Conservation (phyloP, 441 rosid genomes). For the Erodium chrysanthum region DNA sequence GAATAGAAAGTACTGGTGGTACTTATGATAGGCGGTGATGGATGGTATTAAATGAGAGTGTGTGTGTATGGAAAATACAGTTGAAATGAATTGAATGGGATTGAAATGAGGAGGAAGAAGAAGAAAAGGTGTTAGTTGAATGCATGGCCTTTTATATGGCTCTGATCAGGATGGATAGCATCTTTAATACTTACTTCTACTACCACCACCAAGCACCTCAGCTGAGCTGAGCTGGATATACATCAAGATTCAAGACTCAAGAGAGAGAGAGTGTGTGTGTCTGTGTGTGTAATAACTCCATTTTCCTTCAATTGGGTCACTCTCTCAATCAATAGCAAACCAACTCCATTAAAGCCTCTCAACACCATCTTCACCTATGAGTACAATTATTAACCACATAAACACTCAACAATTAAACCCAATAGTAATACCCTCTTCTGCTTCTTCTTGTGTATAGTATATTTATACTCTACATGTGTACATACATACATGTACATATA, state of each 20-base stretch:
- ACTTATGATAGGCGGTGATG: background rate
- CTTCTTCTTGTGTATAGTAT: background rate
- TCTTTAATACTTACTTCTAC: background rate
- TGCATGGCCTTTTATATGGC: background rate
- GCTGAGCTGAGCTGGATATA: no score
- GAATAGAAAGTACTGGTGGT: background rate
- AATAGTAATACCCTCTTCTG: background rate
- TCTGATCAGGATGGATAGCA: background rate
- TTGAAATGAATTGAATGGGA: background rate
- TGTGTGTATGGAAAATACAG: background rate
- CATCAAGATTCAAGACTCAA: no score
- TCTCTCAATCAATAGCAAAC: conserved; percentile 5
- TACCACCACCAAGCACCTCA: background rate
- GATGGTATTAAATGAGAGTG: background rate
- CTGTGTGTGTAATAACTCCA: background rate
- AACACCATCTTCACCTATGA: background rate
- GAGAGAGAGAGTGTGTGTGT: background rate
- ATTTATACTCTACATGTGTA: background rate
- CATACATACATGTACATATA: background rate
- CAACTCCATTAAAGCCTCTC: conserved; percentile 1
- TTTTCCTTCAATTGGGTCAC: background rate
- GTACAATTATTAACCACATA: background rate
- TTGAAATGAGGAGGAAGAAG: background rate
- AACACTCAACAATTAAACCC: conserved; percentile 6
- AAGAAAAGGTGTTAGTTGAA: background rate